Evolutionary conservation across 2,329 filamentous ascomycete genomes (phyloP).

Genomic region (Xylaria sp.): DNA sequence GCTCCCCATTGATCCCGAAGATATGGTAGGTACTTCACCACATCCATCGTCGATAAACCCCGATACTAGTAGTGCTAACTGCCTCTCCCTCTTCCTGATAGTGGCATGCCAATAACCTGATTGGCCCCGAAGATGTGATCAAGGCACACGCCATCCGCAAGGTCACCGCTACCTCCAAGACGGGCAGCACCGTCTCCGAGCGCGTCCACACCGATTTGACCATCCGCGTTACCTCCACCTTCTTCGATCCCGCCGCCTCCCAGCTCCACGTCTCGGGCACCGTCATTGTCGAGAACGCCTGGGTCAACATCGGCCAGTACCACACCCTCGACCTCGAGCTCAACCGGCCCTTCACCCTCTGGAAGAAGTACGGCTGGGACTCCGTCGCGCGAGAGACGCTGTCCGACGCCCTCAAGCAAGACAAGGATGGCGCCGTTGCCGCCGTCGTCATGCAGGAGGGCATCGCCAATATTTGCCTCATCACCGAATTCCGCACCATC

Average conservation of each 20-base stretch:
- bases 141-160: constrained; percentile 63
- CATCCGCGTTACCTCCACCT: constrained; percentile 61
- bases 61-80: not conserved
- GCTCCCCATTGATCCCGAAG: constrained; percentile 50
- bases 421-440: constrained; percentile 80
- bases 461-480: constrained; percentile 79
- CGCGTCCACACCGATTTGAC: constrained; percentile 64
- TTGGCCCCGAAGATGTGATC: constrained; percentile 58
- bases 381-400: constrained; percentile 82
- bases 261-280: constrained; percentile 62
- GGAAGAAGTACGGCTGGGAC: constrained; percentile 89
- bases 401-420: constrained; percentile 77
- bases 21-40: constrained; percentile 44
- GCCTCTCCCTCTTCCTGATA: constrained; percentile 7
- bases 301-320: constrained; percentile 60
- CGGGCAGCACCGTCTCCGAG: constrained; percentile 54
- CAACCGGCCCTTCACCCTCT: constrained; percentile 83
- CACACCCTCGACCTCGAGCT: constrained; percentile 81
- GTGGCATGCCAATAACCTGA: constrained; percentile 69
- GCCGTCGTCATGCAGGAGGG: constrained; percentile 95
- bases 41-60: not conserved
- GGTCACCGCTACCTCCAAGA: constrained; percentile 53
- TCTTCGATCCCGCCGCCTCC: constrained; percentile 62
- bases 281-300: constrained; percentile 58
- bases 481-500: constrained; percentile 80